Evolutionary conservation across 2,329 filamentous ascomycete genomes (phyloP).

Genomic region (Calonectria leucothoes): DNA sequence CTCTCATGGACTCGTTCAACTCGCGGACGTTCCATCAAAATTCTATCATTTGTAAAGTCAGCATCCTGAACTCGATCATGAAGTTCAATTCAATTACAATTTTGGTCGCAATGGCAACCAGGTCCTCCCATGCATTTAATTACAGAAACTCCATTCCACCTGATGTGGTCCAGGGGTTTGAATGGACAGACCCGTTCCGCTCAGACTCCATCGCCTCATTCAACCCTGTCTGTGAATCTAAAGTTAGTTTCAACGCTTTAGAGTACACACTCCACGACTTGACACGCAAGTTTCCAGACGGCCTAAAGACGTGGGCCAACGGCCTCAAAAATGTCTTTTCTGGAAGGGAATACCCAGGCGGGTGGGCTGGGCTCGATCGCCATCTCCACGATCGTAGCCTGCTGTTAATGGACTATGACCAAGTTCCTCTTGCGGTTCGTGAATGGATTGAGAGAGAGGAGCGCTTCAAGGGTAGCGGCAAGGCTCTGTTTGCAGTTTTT

Average conservation of each 20-base stretch:
- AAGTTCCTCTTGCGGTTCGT: conserved; percentile 55
- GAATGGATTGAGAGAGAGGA: conserved; percentile 62
- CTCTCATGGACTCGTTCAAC: not conserved
- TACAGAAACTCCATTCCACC: conserved; percentile 44
- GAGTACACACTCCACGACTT: conserved; percentile 60
- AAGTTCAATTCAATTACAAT: conserved; percentile 30
- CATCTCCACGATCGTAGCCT: conserved; percentile 62
- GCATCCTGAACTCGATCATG: conserved; percentile 30
- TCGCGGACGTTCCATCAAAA: too few species aligned
- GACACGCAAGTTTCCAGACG: conserved; percentile 49
- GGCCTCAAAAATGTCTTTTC: conserved; percentile 55
- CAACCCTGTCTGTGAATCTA: conserved; percentile 48
- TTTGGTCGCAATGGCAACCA: conserved; percentile 23
- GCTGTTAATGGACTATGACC: conserved; percentile 58
- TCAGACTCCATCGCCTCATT: conserved; percentile 44
- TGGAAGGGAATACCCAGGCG: conserved; percentile 59
- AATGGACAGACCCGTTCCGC: conserved; percentile 55
- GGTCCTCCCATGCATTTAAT: conserved; percentile 41
- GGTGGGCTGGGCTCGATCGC: conserved; percentile 64
- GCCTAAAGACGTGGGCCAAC: conserved; percentile 52
- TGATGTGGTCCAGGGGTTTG: conserved; percentile 52
- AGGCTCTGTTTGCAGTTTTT: conserved; percentile 56
- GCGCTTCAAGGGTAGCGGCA: conserved; percentile 45
- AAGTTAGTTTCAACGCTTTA: conserved; percentile 49
- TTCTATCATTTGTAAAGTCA: not conserved